Conservation (phyloP, 2,329 filamentous ascomycete species). For the Colletotrichum agaves region DNA sequence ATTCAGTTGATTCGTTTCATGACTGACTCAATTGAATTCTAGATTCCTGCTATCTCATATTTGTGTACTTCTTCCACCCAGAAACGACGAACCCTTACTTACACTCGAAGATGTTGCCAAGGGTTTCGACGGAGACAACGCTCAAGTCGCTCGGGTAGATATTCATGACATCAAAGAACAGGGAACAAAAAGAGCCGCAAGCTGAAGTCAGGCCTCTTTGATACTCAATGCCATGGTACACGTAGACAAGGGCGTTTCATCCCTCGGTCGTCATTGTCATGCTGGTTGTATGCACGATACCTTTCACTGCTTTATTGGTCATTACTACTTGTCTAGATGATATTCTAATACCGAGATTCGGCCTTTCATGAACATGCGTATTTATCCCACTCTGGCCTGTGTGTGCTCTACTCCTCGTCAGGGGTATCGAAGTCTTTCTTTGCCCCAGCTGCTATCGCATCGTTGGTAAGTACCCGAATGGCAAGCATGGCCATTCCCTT, state of each 20-base stretch:
- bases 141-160: background rate
- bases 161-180: background rate
- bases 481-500: constrained; percentile 57
- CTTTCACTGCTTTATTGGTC: no score
- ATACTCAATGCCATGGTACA: no score
- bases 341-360: no score
- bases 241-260: no score
- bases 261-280: no score
- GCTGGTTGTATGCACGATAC: no score
- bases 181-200: background rate
- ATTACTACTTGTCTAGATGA: no score
- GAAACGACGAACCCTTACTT: constrained; percentile 11
- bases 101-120: constrained; percentile 1
- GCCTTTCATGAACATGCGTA: no score
- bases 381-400: background rate
- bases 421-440: constrained; percentile 23
- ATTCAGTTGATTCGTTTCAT: background rate
- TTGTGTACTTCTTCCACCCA: background rate
- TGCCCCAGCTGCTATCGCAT: constrained; percentile 13
- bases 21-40: background rate
- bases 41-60: background rate
- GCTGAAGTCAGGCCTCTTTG: background rate
- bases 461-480: constrained; percentile 45
- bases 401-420: background rate
- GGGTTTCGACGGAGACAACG: background rate